Conservation (phyloP, 768 basidiomycete species). For the Collybia sordida region DNA sequence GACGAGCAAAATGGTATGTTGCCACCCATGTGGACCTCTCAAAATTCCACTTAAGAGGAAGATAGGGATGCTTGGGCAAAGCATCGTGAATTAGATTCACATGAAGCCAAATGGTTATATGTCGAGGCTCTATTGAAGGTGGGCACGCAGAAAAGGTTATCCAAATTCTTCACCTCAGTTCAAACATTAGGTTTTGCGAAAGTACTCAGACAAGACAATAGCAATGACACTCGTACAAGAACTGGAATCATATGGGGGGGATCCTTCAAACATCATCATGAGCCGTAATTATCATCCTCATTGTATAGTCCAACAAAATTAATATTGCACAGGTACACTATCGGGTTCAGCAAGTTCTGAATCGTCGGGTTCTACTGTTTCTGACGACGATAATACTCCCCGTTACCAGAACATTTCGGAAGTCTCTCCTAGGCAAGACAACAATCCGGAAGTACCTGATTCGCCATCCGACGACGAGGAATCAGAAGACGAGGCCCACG, state of each 20-base stretch:
- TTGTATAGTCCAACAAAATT: neutral
- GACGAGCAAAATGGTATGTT: slow-evolving; percentile 89
- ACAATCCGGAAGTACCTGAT: slow-evolving; percentile 33
- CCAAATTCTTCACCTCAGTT: neutral
- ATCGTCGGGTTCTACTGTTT: slow-evolving; percentile 64
- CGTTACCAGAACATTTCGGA: slow-evolving; percentile 12
- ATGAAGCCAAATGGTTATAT: slow-evolving; percentile 87
- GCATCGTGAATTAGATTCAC: slow-evolving; percentile 75
- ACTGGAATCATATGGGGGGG: slow-evolving; percentile 73
- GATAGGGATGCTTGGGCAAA: slow-evolving; percentile 94
- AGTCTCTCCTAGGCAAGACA: slow-evolving; percentile 15
- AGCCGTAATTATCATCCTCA: slow-evolving; percentile 48
- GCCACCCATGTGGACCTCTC: neutral
- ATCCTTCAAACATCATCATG: slow-evolving; percentile 60
- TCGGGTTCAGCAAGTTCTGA: slow-evolving; percentile 56
- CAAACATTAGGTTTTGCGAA: slow-evolving; percentile 63
- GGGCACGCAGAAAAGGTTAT: slow-evolving; percentile 6
- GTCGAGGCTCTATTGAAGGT: slow-evolving; percentile 88
- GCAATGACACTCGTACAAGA: slow-evolving; percentile 76
- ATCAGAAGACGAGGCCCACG: slow-evolving; percentile 41
- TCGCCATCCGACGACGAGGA: slow-evolving; percentile 44
- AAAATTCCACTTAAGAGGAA: slow-evolving; percentile 6
- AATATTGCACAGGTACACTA: slow-evolving; percentile 34
- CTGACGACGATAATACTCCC: slow-evolving; percentile 28
- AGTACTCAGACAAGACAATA: slow-evolving; percentile 81